phyloP scores from a whole-genome alignment of 2,329 filamentous ascomycete species.

The Alternaria metachromatica region DNA sequence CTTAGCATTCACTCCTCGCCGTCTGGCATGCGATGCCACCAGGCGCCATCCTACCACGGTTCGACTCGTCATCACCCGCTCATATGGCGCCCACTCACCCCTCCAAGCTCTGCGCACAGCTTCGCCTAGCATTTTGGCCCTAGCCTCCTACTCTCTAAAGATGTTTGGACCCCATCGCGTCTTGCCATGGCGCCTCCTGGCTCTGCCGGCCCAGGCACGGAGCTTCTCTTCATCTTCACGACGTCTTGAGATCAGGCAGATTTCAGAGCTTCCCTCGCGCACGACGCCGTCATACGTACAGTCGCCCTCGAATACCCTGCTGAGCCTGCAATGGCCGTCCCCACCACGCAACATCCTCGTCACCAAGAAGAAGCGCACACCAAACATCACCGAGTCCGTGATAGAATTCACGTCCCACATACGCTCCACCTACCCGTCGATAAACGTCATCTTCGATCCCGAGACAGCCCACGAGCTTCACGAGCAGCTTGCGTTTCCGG shows the following conservation, averaged over 20 bases:
- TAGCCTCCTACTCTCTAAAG: constrained; percentile 10
- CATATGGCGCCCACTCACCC: constrained; percentile 20
- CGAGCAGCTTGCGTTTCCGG: constrained; percentile 71
- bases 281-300: constrained; percentile 55
- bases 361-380: constrained; percentile 69
- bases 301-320: constrained; percentile 64
- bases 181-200: constrained; percentile 33
- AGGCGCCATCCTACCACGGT: neutral
- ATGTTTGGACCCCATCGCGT: constrained; percentile 29
- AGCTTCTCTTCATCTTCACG: constrained; percentile 35
- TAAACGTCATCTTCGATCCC: constrained; percentile 84
- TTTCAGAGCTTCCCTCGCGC: constrained; percentile 45
- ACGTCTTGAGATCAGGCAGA: constrained; percentile 33
- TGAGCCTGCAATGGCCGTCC: constrained; percentile 71
- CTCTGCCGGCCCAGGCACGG: constrained; percentile 13
- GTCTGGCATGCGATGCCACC: neutral
- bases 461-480: constrained; percentile 76
- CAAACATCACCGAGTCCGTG: constrained; percentile 62
- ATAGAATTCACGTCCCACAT: constrained; percentile 72
- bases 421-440: constrained; percentile 76
- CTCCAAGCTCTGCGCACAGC: constrained; percentile 16
- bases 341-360: constrained; percentile 73
- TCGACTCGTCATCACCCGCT: constrained; percentile 8
- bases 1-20: constrained; percentile 8
- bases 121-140: constrained; percentile 5